Evolutionary conservation across 106 monocot species (phyloP), one percentile per base, ranked within the genome.

Genomic region (Agapanthus africanus): DNA sequence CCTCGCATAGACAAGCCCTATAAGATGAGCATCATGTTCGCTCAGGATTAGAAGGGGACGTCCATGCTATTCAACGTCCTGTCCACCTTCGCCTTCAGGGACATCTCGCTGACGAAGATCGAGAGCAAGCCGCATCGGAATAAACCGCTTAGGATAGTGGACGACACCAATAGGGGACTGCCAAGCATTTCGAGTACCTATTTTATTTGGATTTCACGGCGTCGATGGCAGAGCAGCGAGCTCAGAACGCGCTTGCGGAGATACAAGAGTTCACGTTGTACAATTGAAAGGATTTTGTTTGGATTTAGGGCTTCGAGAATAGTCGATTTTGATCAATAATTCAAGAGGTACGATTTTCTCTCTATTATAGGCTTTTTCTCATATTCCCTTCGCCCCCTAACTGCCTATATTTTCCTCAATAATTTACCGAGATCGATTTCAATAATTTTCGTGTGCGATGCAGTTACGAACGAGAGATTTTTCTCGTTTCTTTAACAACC

Each of bases 61-160:
- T 77, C 76, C 2, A 40, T 76, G 27, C 63, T 76, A 6, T 76
- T 76, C 63, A 76, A 70, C 64, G 80, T 75, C 21, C 75, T 80
- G 21, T 74, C 80, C 25, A 75, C 75, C 4, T 80, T 80, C 47
- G 80, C 80, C 11, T 80, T 80, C 70, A 50, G 80, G 26, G 71
- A 80, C 66, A 80, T 80, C 40, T 75, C 65, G 40, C 59, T 80
- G 27, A 80, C 75, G 0, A 80, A 80, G 71, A 80, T 80, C 33
- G 80, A 80, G 65, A 73, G 73, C 66, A 40, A 76, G 18, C 81
- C 81, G 6, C 81, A 81, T 59, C 81, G 81, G 0, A 71, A 76
- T 64, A 59, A 73, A 14, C 77, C 77, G 28, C 51, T 77, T 22
- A 67, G 81, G 22, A 5, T 41, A 13, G 73, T 73, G 22, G 81